Percentiles rank a stretch among this genome's conserved stretches.
phyloP scores from a whole-genome alignment of 1,284 basidiomycete genomes.

The Heterobasidion annosum region DNA sequence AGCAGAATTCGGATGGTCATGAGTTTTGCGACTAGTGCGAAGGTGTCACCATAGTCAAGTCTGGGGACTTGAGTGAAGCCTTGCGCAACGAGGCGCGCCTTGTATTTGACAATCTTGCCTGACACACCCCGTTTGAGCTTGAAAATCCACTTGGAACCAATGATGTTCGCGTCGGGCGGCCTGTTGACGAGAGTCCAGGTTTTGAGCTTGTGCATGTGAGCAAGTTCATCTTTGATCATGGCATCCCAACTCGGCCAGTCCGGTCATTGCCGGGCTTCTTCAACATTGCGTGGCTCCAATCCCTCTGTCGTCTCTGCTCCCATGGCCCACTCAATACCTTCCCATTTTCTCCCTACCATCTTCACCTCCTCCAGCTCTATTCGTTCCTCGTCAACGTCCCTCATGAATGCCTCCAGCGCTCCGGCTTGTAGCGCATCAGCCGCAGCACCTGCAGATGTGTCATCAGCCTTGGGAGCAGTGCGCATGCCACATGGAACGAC shows the following conservation, averaged over 20 bases:
- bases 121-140: slow-evolving; percentile 20
- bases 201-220: slow-evolving; percentile 10
- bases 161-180: slow-evolving; percentile 13
- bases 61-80: slow-evolving; percentile 32
- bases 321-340: not conserved
- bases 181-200: slow-evolving; percentile 16
- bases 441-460: not conserved
- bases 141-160: slow-evolving; percentile 23
- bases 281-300: not conserved
- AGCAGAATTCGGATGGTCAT: slow-evolving; percentile 23
- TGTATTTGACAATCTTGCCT: slow-evolving; percentile 20
- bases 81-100: slow-evolving; percentile 28
- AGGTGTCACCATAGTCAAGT: slow-evolving; percentile 32
- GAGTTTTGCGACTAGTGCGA: slow-evolving; percentile 26
- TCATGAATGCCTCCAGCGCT: not conserved
- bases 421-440: not conserved
- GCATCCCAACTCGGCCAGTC: not conserved
- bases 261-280: not conserved
- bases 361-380: not conserved
- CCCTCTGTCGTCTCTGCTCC: not conserved
- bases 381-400: not conserved
- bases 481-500: not conserved
- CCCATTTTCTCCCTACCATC: not conserved
- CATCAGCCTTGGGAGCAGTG: not conserved
- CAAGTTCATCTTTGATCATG: slow-evolving; percentile 15